Base-by-base conservation (phyloP, 495 filamentous ascomycete species). In the Lepidopterella palustris region DNA sequence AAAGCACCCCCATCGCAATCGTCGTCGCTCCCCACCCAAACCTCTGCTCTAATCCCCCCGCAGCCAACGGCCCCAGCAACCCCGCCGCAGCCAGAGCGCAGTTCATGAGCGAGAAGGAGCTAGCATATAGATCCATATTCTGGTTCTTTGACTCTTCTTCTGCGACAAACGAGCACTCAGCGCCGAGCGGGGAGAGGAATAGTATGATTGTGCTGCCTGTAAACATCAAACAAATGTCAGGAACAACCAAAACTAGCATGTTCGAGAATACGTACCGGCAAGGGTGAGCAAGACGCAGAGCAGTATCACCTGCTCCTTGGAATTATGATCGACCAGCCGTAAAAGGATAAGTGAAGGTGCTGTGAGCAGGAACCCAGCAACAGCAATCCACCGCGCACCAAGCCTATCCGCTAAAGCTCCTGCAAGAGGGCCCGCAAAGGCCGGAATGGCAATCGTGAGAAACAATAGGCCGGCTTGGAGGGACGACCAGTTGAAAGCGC, bases 381-480 rank as follows among this genome's bases (percentile, higher is more conserved):
- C 72, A 0, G 80, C 76, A 1, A 85, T 73, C 74, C 80, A 85
- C 10, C 83, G 82, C 2, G 86, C 81, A 26, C 78, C 82, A 57
- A 79, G 78, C 29, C 68, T 76, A 75, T 87, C 83, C 29, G 76
- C 78, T 54, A 84, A 69, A 68, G 70, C 75, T 23, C 89, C 87
- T 27, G 86, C 77, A 10, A 86, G 50, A 0, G 88, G 87, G 2
- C 83, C 80, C 21, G 81, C 59, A 57, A 86, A 85, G 48, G 76
- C 81, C 13, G 78, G 82, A 52, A 81, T 69, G 55, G 84, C 80
- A 31, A 88, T 63, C 5, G 85, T 79, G 3, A 91, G 77, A 69
- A 91, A 91, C 10, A 88, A 73, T 15, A 92, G 69, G 0, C 88
- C 88, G 25, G 85, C 86, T 9, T 84, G 85, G 0, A 80, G 77